Base-by-base conservation (phyloP, 2,329 filamentous ascomycete species). In the Coniochaeta ligniaria region DNA sequence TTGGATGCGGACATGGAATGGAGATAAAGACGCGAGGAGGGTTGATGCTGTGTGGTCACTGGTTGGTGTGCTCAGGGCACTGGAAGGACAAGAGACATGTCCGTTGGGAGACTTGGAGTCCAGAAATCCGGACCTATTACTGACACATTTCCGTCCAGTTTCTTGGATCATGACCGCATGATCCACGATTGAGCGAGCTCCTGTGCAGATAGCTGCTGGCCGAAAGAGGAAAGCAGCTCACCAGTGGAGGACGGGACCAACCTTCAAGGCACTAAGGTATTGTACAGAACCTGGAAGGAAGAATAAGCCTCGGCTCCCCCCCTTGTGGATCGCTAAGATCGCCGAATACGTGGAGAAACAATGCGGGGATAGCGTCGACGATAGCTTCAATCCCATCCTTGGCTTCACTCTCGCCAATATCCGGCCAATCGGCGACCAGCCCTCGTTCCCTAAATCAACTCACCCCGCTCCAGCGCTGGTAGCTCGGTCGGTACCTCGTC, bases 301-400 rank as follows among this genome's bases (percentile, higher is more conserved):
- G 20, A 17, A 31, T 6, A 52, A 52, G 47, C 47, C 47, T 52
- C 47, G 47, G 47, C 14, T 52, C 47, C 26, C 26, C 47, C 47
- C 22, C 47, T 31, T 14, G 24, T n/a, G 47, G 47, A 52, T 36
- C 31, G 31, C 31, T 12, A n/a, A 50, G 12, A n/a, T n/a, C 28
- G 28, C 28, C 28, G 9, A 26, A 6, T 26, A 5, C 52, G 47
- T 31, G 47, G 47, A 22, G 47, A 54, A 56, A 56, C n/a, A 36
- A 36, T 57, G 54, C 54, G 54, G 54, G 54, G 54, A 57, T 57
- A 57, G 54, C 54, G 28, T 38, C 54, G 35, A 57, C 31, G 54
- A 57, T 38, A 57, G 31, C 35, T 57, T 57, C 28, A 38, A 28
- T 11, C 54, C 35, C n/a, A 35, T n/a, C 17, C 54, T 38, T 26